Base-by-base conservation (phyloP, 495 filamentous ascomycete species). In the Ramalina intermedia region DNA sequence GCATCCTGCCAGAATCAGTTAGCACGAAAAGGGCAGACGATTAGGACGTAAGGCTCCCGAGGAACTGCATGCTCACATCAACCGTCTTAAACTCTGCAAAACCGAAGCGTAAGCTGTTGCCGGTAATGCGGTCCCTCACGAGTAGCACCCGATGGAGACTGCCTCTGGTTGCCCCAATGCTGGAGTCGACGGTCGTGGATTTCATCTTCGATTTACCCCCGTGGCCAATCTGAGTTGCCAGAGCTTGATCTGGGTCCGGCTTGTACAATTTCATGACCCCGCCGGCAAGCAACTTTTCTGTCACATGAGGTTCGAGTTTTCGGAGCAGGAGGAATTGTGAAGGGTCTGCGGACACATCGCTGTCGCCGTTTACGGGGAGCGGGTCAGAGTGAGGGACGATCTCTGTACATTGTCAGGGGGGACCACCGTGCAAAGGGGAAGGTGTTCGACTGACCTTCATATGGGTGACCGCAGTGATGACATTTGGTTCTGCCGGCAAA, bases 61-160 rank as follows among this genome's bases (percentile, higher is more conserved):
- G 33, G 27, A 40, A 21, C 18, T 13, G 6, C 1, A 43, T 13
- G 39, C 61, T 46, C 67, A 76, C 75, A 56, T 72, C 66, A 24
- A 73, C 64, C 27, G 62, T 84, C n/a, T 75, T 78, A 59, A 90
- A 95, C 61, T 95, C 88, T 20, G 84, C 88, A 59, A 95, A 95
- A 0, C 87, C 88, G 56, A 85, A 94, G 42, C 81, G 76, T 80
- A 85, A 89, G 49, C 82, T 88, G 44, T 88, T 82, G 48, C 86
- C 78, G 17, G 69, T 81, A 41, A 70, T 72, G 51, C 82, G 72
- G 56, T 91, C 84, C 42, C 86, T 76, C 51, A 93, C 80, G 9
- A 95, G 67, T 40, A 94, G 70, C 11, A 95, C 76, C 45, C 88
- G 81, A 21, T 80, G 74, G 12, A 95, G 64, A 21, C 83, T 84